A percentile compares a stretch with the other conserved stretches of the same genome.
phyloP scores from a whole-genome alignment of 2,329 filamentous ascomycete species.

The Microdochium bolleyi region DNA sequence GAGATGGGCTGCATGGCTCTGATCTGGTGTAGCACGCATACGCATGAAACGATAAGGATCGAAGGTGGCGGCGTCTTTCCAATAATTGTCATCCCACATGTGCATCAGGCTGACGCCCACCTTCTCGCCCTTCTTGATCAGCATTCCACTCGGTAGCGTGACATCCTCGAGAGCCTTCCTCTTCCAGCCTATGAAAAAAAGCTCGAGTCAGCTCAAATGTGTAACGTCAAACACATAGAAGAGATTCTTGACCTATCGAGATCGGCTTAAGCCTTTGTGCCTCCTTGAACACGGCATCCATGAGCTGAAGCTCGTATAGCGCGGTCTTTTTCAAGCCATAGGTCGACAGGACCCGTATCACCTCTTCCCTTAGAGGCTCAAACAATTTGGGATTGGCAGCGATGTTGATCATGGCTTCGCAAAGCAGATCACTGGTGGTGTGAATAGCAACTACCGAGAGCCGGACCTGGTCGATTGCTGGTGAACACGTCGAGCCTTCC shows the following conservation, averaged over 20 bases:
- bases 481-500: background rate
- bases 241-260: conserved; percentile 5
- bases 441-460: conserved; percentile 14
- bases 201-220: background rate
- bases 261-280: conserved; percentile 14
- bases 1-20: conserved; percentile 13
- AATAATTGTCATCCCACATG: conserved; percentile 9
- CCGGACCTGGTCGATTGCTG: conserved; percentile 7
- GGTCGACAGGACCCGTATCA: conserved; percentile 8
- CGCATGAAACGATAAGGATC: conserved; percentile 11
- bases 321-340: conserved; percentile 11
- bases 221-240: background rate
- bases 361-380: conserved; percentile 11
- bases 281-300: conserved; percentile 18
- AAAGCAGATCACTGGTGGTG: conserved; percentile 11
- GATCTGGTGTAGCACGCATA: conserved; percentile 4
- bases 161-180: conserved; percentile 5
- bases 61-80: conserved; percentile 9
- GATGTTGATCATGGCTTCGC: conserved; percentile 11
- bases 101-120: conserved; percentile 8
- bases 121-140: conserved; percentile 10
- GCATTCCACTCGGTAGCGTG: conserved; percentile 8
- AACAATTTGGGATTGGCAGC: conserved; percentile 10
- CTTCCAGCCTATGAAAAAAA: background rate
- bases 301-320: conserved; percentile 12